Conservation (phyloP, 306 rosid genomes). For the Medicago ruthenica region DNA sequence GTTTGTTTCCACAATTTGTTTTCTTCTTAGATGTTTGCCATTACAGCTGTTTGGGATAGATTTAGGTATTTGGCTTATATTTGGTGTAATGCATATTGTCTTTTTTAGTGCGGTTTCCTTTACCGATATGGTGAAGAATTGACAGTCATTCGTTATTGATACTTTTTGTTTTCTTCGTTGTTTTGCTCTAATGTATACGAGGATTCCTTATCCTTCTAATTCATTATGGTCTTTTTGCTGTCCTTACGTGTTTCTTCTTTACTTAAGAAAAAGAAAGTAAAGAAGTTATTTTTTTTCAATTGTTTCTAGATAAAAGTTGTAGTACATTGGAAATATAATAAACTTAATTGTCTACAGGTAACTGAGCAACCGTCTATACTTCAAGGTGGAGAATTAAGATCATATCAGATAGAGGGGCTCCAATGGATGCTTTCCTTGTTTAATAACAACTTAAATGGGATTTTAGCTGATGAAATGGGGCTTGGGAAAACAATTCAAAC, state of each 20-base stretch:
- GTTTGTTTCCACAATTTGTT: slow-evolving; percentile 25
- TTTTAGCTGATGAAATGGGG: slow-evolving; percentile 99
- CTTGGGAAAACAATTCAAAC: slow-evolving; percentile 99
- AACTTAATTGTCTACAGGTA: slow-evolving; percentile 60
- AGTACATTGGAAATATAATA: slow-evolving; percentile 40
- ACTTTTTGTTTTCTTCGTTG: slow-evolving; percentile 25
- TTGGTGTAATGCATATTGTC: slow-evolving; percentile 28
- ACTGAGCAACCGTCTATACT: slow-evolving; percentile 94
- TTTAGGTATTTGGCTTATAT: slow-evolving; percentile 22
- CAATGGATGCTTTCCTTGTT: slow-evolving; percentile 99
- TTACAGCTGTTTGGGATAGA: slow-evolving; percentile 13
- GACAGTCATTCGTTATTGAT: slow-evolving; percentile 25
- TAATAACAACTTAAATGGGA: slow-evolving; percentile 94
- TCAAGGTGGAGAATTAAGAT: slow-evolving; percentile 95
- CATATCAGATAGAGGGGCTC: slow-evolving; percentile 95
- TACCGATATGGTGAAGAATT: slow-evolving; percentile 23
- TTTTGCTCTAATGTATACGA: slow-evolving; percentile 11
- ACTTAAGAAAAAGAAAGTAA: neutral
- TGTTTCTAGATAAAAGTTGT: slow-evolving; percentile 38
- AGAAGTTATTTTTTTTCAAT: slow-evolving; percentile 25
- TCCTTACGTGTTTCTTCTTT: slow-evolving; percentile 17
- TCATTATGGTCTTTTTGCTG: slow-evolving; percentile 1
- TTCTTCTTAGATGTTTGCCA: slow-evolving; percentile 13
- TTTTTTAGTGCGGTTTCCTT: slow-evolving; percentile 2
- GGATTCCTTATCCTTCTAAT: slow-evolving; percentile 31